Conservation (phyloP, 2,329 filamentous ascomycete species). For the Diaporthe sp. region DNA sequence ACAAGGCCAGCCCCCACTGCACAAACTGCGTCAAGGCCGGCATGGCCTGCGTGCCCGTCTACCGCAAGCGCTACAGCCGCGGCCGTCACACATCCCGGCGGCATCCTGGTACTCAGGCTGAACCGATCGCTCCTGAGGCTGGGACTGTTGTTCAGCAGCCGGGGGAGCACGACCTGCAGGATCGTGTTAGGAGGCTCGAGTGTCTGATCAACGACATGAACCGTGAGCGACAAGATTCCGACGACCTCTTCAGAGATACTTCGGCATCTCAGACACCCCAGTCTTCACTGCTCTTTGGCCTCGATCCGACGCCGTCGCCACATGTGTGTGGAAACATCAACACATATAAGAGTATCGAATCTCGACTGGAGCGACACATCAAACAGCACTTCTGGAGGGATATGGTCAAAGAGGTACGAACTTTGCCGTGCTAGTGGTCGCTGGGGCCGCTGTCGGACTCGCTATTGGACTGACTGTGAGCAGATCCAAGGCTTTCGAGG, state of each 20-base stretch:
- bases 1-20: slow-evolving; percentile 45
- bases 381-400: neutral
- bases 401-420: neutral
- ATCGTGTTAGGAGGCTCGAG: slow-evolving; percentile 7
- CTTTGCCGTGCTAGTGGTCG: neutral
- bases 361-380: neutral
- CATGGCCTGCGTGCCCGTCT: slow-evolving; percentile 41
- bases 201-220: neutral
- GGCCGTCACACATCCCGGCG: neutral
- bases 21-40: slow-evolving; percentile 43
- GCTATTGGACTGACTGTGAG: neutral
- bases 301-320: neutral
- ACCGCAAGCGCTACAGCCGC: slow-evolving; percentile 27
- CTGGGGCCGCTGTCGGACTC: neutral
- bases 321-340: neutral
- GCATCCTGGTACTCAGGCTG: neutral
- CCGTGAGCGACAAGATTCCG: neutral
- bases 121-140: neutral
- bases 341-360: neutral
- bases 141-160: neutral
- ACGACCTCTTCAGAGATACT: neutral
- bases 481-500: neutral
- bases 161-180: neutral
- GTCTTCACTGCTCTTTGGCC: neutral
- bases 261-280: neutral